Base-by-base conservation (phyloP, 331 rosid genomes). In the Stylosanthes scabra region DNA sequence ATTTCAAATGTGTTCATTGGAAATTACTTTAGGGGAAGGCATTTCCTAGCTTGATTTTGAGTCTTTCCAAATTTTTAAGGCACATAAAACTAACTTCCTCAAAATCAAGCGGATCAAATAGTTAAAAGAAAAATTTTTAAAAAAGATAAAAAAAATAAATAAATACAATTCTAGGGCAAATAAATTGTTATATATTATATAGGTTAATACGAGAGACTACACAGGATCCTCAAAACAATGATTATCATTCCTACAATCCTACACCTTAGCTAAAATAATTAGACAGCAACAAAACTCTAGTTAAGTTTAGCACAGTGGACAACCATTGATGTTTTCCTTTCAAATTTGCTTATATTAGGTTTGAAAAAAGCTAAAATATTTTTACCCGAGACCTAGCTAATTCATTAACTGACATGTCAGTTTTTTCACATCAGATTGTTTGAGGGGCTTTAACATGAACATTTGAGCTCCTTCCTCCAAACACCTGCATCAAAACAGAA, bases 391-490 rank as follows among this genome's bases (percentile, higher is more conserved):
- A 20, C 25, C 25, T 77, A 41, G 71, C 57, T 78, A 78, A 70
- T 93, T 91, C 98, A 79, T 87, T 72, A 93, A 63, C 71, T 88
- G 93, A 68, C 88, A 86, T 81, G 90, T 85, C 79, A 93, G 50
- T 59, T 84, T 85, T 62, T 86, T 86, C 27, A 93, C 86, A 74
- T 93, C 98, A 8, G 96, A 83, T 83, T 89, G 97, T 64, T 86
- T 91, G 76, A 93, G 82, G 7, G 98, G 97, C 84, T 93, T 93
- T 65, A 82, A 57, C 61, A 93, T 88, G 91, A 91, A 93, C 96
- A 91, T 93, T 70, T 93, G 89, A 77, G 98, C 98, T 79, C 98
- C 98, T 78, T 89, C 97, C 80, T 88, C 94, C 58, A 93, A 70
- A 83, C 98, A 93, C 93, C 97, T 93, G 80, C 5, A 56, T 31